A percentile compares a stretch with the other conserved stretches of the same genome.
Evolutionary conservation across 2,329 filamentous ascomycete species (phyloP).

Genomic region (Botrytis medusae): DNA sequence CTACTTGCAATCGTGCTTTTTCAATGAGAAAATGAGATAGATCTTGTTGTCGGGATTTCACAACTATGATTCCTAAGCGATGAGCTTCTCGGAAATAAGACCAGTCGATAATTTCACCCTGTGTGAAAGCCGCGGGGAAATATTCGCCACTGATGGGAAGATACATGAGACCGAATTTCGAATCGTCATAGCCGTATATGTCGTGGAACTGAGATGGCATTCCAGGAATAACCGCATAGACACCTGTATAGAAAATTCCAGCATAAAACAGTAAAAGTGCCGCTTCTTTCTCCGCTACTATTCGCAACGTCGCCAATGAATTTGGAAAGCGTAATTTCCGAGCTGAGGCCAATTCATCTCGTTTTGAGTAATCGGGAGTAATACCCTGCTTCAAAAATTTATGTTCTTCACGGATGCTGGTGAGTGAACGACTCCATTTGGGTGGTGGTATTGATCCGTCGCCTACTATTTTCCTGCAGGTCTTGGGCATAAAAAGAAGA

Average conservation of each 20-base stretch:
- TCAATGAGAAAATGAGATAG: slow-evolving; percentile 53
- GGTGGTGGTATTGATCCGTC: slow-evolving; percentile 57
- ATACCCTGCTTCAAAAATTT: slow-evolving; percentile 26
- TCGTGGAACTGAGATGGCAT: slow-evolving; percentile 46
- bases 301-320: slow-evolving; percentile 44
- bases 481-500: slow-evolving; percentile 50
- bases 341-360: slow-evolving; percentile 26
- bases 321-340: slow-evolving; percentile 41
- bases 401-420: slow-evolving; percentile 41
- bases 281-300: slow-evolving; percentile 47
- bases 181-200: slow-evolving; percentile 28
- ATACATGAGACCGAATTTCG: slow-evolving; percentile 30
- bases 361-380: slow-evolving; percentile 28
- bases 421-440: slow-evolving; percentile 52
- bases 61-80: slow-evolving; percentile 52
- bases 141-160: slow-evolving; percentile 48
- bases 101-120: slow-evolving; percentile 57
- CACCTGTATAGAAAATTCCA: slow-evolving; percentile 53
- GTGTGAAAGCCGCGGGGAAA: slow-evolving; percentile 48
- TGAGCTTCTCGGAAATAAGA: slow-evolving; percentile 65
- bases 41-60: slow-evolving; percentile 52
- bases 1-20: slow-evolving; percentile 50
- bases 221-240: slow-evolving; percentile 50
- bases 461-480: slow-evolving; percentile 50
- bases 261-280: slow-evolving; percentile 45